Base-by-base conservation (phyloP, 2,329 filamentous ascomycete genomes). In the Rutstroemia sp. region DNA sequence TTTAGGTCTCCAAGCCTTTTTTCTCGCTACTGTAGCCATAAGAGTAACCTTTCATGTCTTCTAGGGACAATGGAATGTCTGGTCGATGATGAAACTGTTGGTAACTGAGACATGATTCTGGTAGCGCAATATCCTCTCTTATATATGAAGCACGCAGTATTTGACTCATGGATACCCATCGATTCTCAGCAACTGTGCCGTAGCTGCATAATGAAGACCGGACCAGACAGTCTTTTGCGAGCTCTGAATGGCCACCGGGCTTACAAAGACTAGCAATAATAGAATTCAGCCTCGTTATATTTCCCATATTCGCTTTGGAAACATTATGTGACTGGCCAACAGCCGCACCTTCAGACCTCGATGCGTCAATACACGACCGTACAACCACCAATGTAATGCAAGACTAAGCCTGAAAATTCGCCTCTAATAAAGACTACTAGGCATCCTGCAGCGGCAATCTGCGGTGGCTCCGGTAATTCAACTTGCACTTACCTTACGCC, bases 1-100 rank as follows among this genome's bases (percentile, higher is more conserved):
- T 27, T 62, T 64, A n/a, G 64, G 65, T 50, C 62, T 63, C 60
- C 65, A 67, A 14, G 65, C 59, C 57, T 64, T 58, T 39, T 65
- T 64, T 54, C 64, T 57, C 23, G 21, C 54, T 30, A 46, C 19
- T 10, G 21, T 45, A 46, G 54, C 48, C 54, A 50, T 55, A 34
- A 5, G 10, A n/a, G 17, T 7, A 6, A 36, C 2, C 7, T 7
- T 25, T n/a, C 9, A 34, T 27, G 4, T 23, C 25, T 9, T 44
- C 17, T 23, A n/a, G 2, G 8, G 4, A 27, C 21, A 21, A 19
- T 17, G 2, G 40, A 19, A 19, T 17, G n/a, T 44, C 10, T 21
- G 40, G 40, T 17, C 4, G 4, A 16, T 16, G 12, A 14, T 16
- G 19, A 10, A 47, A 47, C 17, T 42, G 17, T 50, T 12, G 17